phyloP scores from a whole-genome alignment of 108 stramenopile genomes.

The Nannochloropsis gaditana region DNA sequence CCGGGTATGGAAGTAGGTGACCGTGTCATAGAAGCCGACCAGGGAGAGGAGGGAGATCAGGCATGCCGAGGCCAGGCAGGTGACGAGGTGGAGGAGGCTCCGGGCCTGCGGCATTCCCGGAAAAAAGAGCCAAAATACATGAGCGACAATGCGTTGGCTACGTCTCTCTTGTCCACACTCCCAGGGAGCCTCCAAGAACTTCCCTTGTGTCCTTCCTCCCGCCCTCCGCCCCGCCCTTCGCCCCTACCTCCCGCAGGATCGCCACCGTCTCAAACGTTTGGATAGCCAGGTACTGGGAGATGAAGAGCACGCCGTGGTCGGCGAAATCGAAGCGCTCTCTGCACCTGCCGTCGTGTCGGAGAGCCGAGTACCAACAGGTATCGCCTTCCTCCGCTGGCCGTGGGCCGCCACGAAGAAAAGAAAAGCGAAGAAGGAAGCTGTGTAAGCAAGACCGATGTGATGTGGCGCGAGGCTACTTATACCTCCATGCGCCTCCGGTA shows the following conservation, averaged over 20 bases:
- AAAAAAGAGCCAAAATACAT: too few species aligned
- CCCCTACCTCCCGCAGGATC: background rate
- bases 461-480: too few species aligned
- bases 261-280: slow-evolving; percentile 19
- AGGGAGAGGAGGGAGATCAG: slow-evolving; percentile 23
- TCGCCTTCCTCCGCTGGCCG: slow-evolving; percentile 22
- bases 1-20: slow-evolving; percentile 26
- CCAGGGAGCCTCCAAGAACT: too few species aligned
- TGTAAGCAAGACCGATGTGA: too few species aligned
- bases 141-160: too few species aligned
- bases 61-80: background rate
- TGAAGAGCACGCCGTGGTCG: slow-evolving; percentile 32
- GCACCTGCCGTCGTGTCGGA: slow-evolving; percentile 30
- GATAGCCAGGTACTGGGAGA: slow-evolving; percentile 33
- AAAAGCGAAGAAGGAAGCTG: background rate
- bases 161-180: too few species aligned
- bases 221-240: background rate
- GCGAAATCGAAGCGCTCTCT: slow-evolving; percentile 42
- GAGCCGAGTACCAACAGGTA: slow-evolving; percentile 36
- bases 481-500: too few species aligned
- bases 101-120: background rate
- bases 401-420: background rate
- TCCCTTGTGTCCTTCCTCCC: background rate
- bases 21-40: slow-evolving; percentile 24
- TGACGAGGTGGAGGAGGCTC: background rate